These are phyloP conservation scores for Trichocladium uniseriatum DNA, from an alignment of 495 filamentous ascomycete genomes.

Conservation along the genomic window DNA sequence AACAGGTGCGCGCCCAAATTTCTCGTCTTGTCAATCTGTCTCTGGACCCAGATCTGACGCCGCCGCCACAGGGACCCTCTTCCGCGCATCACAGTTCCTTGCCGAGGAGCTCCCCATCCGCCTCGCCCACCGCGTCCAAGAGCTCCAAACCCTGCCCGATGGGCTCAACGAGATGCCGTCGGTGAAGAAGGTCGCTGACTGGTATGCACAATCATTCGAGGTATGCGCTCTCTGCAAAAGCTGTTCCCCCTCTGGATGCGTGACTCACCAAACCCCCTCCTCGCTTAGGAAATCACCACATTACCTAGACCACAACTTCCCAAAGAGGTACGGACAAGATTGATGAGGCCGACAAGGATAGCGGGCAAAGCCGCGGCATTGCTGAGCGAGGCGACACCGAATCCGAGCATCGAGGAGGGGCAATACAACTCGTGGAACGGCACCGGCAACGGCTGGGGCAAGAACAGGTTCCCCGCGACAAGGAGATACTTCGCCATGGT, in stretches of 20 bases:
- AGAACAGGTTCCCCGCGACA: conserved; percentile 40
- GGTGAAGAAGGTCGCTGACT: conserved; percentile 87
- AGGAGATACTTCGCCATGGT: conserved; percentile 86
- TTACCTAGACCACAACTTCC: conserved; percentile 67
- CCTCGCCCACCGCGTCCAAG: conserved; percentile 89
- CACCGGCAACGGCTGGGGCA: conserved; percentile 41
- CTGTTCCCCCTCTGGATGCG: conserved; percentile 2
- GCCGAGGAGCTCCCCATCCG: conserved; percentile 97
- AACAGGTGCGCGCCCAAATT: conserved; percentile 49
- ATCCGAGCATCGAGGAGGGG: conserved; percentile 80
- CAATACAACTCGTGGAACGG: conserved; percentile 68
- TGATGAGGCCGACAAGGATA: conserved; percentile 62
- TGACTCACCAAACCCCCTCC: conserved; percentile 16
- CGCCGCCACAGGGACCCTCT: conserved; percentile 64
- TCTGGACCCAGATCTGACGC: conserved; percentile 6
- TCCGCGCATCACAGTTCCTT: conserved; percentile 95
- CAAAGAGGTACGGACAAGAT: conserved; percentile 65
- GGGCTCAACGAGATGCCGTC: conserved; percentile 97
- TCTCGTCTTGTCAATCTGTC: conserved; percentile 11
- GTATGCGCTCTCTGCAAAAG: conserved; percentile 39
- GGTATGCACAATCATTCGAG: conserved; percentile 99
- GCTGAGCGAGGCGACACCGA: conserved; percentile 72
- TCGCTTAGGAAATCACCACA: conserved; percentile 72
- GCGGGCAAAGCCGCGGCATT: conserved; percentile 51
- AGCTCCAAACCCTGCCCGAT: conserved; percentile 87